Conservation (phyloP, 768 basidiomycete species). For the Sistotremastrum suecicum region DNA sequence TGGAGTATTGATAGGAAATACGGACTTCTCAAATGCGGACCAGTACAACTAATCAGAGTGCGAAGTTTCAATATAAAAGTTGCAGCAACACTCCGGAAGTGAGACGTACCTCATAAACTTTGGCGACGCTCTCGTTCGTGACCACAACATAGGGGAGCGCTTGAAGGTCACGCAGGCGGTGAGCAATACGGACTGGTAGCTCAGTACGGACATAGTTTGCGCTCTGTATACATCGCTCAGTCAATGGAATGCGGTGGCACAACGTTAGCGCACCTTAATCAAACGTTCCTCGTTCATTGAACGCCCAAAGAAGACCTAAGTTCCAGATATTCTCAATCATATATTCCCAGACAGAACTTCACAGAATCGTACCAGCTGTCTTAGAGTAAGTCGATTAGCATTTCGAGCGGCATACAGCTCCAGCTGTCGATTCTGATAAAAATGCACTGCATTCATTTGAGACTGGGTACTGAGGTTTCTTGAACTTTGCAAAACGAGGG, state of each 20-base stretch:
- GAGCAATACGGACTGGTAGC: slow-evolving; percentile 76
- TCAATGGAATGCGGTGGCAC: neutral
- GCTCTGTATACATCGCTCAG: slow-evolving; percentile 32
- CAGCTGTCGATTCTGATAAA: slow-evolving; percentile 74
- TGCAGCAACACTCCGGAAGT: neutral
- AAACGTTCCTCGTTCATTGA: slow-evolving; percentile 67
- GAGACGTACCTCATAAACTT: slow-evolving; percentile 63
- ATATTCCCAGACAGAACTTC: slow-evolving; percentile 1
- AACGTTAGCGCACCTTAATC: slow-evolving; percentile 40
- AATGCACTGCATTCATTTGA: slow-evolving; percentile 14
- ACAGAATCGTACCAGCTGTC: slow-evolving; percentile 49
- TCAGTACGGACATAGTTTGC: slow-evolving; percentile 88
- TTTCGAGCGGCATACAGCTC: slow-evolving; percentile 68
- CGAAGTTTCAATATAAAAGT: neutral
- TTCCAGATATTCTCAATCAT: neutral
- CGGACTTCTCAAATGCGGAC: slow-evolving; percentile 74
- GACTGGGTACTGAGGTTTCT: too few relatives aligned
- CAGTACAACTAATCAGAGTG: slow-evolving; percentile 53
- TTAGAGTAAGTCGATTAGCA: slow-evolving; percentile 55
- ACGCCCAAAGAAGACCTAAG: slow-evolving; percentile 74
- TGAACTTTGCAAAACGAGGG: too few relatives aligned
- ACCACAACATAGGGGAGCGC: slow-evolving; percentile 76
- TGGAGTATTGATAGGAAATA: neutral
- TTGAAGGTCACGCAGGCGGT: slow-evolving; percentile 78
- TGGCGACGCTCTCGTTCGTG: slow-evolving; percentile 68